A percentile compares a stretch with the other conserved stretches of the same genome.
phyloP scores from a whole-genome alignment of 2,329 filamentous ascomycete species.

The Penicillium psychrosexuale region DNA sequence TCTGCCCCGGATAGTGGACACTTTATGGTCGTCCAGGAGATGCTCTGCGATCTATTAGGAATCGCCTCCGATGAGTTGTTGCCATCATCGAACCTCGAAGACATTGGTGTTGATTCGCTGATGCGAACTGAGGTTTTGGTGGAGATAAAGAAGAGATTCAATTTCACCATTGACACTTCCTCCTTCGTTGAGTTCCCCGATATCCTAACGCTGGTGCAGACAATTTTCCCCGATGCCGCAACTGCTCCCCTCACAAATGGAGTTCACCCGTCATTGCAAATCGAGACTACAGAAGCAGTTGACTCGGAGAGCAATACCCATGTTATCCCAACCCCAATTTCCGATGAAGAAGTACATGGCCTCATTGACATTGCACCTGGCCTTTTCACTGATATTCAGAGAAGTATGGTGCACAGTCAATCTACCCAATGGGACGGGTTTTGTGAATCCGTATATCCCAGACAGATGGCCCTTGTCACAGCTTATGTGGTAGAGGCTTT shows the following conservation, averaged over 20 bases:
- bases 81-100: neutral
- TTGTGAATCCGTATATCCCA: neutral
- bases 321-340: neutral
- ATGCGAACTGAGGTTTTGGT: conserved; percentile 1
- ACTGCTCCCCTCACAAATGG: neutral
- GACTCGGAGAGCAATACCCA: neutral
- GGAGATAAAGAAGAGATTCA: conserved; percentile 1
- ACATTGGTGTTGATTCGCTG: conserved; percentile 1
- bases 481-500: conserved; percentile 1
- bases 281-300: neutral
- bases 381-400: neutral
- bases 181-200: neutral
- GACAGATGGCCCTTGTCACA: neutral
- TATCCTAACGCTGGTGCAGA: neutral
- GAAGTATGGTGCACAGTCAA: neutral
- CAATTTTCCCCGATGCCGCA: neutral
- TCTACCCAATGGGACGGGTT: neutral
- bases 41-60: neutral
- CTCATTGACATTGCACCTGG: neutral
- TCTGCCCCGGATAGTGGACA: neutral
- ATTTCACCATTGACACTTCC: neutral
- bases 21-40: neutral
- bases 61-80: neutral
- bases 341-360: neutral
- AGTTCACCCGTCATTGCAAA: neutral